Base-by-base conservation (phyloP, 2,329 filamentous ascomycete species). In the Talaromyces marneffei region DNA sequence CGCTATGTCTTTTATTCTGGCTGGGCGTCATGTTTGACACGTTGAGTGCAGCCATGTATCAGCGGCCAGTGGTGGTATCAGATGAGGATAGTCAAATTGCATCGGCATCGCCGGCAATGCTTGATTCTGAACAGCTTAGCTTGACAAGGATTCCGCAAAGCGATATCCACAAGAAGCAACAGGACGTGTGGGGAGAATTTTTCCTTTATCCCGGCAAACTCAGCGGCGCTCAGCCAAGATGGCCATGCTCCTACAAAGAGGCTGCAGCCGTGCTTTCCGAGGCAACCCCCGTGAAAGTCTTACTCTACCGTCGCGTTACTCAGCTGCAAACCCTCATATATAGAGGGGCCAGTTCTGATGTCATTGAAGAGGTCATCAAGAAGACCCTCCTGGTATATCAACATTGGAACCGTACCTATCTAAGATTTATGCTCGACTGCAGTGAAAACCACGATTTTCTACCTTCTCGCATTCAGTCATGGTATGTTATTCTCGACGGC, bases 1-100 rank as follows among this genome's bases (percentile, higher is more conserved):
- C 83, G 0, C 74, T 85, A 27, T 77, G 81, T 12, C 70, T 85
- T 10, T 66, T 85, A 2, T 85, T 82, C 66, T 86, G 83, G 83
- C 72, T 86, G 16, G 81, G 80, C 0, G 74, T 85, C 50, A 85
- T 85, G 83, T 82, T 84, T 53, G 83, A 85, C 65, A 85, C 83
- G 0, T 70, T 85, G 8, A 83, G 80, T 0, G 78, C 83, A 0
- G 81, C 82, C 1, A 82, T 85, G 75, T 77, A 80, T 56, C 74
- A 78, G 55, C 76, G 78, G 1, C 76, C 78, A 2, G 67, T 79
- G 0, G 75, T 79, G 0, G 73, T 80, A 4, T 76, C 74, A 1
- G 77, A 80, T 62, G 78, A 79, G 63, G 79, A 81, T 59, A 79
- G 77, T 59, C 74, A 78, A 44, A 71, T 78, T 35, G 39, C 39